phyloP scores from a whole-genome alignment of 2,329 filamentous ascomycete species.

The Fusarium cyanostomum region DNA sequence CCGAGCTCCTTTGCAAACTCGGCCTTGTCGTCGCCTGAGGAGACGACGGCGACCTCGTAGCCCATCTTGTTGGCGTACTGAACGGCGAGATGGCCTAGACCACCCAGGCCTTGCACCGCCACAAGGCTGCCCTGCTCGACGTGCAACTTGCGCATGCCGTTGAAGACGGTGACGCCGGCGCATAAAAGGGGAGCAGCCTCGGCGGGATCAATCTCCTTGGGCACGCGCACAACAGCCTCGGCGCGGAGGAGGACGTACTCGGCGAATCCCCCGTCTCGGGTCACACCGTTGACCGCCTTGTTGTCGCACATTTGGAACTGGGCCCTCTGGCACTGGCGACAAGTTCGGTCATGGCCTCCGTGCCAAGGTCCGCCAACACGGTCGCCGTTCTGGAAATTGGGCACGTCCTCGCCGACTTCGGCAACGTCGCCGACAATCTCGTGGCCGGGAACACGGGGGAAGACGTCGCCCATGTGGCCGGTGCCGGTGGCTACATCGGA shows the following conservation, averaged over 20 bases:
- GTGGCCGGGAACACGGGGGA: constrained; percentile 74
- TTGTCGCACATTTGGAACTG: constrained; percentile 76
- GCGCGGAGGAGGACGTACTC: constrained; percentile 69
- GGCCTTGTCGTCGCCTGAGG: constrained; percentile 71
- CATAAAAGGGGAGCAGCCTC: constrained; percentile 69
- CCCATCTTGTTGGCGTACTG: constrained; percentile 82
- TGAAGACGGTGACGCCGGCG: constrained; percentile 72
- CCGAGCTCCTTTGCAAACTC: constrained; percentile 67
- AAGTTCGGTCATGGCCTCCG: constrained; percentile 67
- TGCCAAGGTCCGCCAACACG: constrained; percentile 65
- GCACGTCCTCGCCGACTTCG: constrained; percentile 65
- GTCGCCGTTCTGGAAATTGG: constrained; percentile 69
- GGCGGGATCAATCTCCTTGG: constrained; percentile 60
- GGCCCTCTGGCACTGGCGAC: constrained; percentile 69
- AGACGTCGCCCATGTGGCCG: constrained; percentile 63
- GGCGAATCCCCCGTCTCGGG: constrained; percentile 72
- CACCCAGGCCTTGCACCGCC: constrained; percentile 75
- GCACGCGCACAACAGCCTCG: constrained; percentile 68
- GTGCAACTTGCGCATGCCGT: constrained; percentile 63
- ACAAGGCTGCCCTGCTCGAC: constrained; percentile 63
- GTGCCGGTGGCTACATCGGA: constrained; percentile 62
- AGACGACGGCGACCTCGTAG: constrained; percentile 75
- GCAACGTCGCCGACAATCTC: constrained; percentile 76
- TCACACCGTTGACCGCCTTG: constrained; percentile 70
- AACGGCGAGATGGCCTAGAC: constrained; percentile 79